A percentile compares a stretch with the other conserved stretches of the same genome.
phyloP scores from a whole-genome alignment of 805 yeast genomes.

The Candida tallmaniae region DNA sequence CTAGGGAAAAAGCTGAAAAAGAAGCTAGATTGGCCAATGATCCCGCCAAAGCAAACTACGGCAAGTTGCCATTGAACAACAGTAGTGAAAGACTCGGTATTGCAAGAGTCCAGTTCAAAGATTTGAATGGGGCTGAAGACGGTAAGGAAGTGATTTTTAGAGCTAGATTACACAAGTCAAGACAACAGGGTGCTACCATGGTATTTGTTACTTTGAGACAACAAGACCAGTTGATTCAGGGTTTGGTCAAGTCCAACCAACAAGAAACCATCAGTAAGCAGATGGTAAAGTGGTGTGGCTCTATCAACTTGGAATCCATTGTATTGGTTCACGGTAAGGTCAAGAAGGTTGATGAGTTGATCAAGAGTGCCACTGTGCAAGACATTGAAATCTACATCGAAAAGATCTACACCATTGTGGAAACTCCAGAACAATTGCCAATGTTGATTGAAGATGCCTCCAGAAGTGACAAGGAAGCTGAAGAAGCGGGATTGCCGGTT shows the following conservation, averaged over 20 bases:
- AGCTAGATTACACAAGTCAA: slow-evolving; percentile 89
- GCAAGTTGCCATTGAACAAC: slow-evolving; percentile 83
- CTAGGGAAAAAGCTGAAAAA: slow-evolving; percentile 79
- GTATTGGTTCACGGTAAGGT: slow-evolving; percentile 87
- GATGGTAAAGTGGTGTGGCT: slow-evolving; percentile 94
- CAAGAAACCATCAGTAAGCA: slow-evolving; percentile 79
- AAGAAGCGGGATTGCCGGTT: slow-evolving; percentile 83
- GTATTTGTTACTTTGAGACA: slow-evolving; percentile 89
- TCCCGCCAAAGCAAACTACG: slow-evolving; percentile 83
- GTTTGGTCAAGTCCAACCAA: slow-evolving; percentile 70
- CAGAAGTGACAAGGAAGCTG: slow-evolving; percentile 92
- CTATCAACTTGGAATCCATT: slow-evolving; percentile 82
- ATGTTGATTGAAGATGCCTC: slow-evolving; percentile 94
- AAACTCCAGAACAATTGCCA: slow-evolving; percentile 90
- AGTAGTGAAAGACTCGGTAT: slow-evolving; percentile 65
- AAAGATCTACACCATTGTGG: slow-evolving; percentile 72
- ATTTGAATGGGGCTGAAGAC: slow-evolving; percentile 57
- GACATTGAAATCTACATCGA: slow-evolving; percentile 79
- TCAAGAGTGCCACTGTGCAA: slow-evolving; percentile 88
- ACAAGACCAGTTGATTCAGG: slow-evolving; percentile 79
- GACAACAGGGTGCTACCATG: slow-evolving; percentile 96
- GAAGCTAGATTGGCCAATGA: slow-evolving; percentile 68
- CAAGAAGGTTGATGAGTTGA: slow-evolving; percentile 76
- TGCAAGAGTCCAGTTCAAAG: slow-evolving; percentile 53
- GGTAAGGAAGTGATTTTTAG: slow-evolving; percentile 80